phyloP scores from a whole-genome alignment of 306 rosid genomes.

The Arachis stenosperma region DNA sequence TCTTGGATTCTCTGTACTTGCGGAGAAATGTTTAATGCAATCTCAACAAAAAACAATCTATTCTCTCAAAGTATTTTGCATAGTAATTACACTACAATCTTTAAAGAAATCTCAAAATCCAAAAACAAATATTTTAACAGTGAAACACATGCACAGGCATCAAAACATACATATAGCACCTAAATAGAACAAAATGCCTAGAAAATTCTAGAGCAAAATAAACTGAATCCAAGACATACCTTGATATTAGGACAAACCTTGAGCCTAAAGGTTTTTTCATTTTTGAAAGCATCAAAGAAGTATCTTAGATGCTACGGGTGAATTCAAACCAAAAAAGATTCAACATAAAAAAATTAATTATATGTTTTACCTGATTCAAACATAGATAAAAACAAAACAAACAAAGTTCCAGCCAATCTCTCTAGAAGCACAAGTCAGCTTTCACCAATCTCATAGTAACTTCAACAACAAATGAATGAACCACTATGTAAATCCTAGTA shows the following conservation, averaged over 20 bases:
- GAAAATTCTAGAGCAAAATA: conserved; percentile 1
- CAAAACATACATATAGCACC: not conserved
- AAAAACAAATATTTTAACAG: too few relatives aligned
- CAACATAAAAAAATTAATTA: too few relatives aligned
- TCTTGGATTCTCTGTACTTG: conserved; percentile 88
- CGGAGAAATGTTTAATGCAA: conserved; percentile 49
- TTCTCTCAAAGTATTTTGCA: not conserved
- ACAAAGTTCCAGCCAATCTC: not conserved
- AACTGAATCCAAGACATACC: conserved; percentile 55
- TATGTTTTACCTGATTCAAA: not conserved
- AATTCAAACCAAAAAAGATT: too few relatives aligned
- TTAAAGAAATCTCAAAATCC: too few relatives aligned
- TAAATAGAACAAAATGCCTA: conserved; percentile 5
- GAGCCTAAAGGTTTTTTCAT: not conserved
- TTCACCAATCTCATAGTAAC: not conserved
- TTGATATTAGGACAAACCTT: conserved; percentile 30
- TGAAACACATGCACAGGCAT: not conserved
- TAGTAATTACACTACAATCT: not conserved
- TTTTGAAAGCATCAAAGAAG: not conserved
- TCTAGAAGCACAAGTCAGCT: not conserved
- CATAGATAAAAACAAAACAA: not conserved
- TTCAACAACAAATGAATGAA: not conserved
- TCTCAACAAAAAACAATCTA: not conserved
- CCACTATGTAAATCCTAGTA: not conserved
- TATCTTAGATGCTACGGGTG: not conserved